Evolutionary conservation across 768 basidiomycete genomes (phyloP), one percentile per base, ranked within the genome.

Genomic region (Gelatoporia subvermispora): DNA sequence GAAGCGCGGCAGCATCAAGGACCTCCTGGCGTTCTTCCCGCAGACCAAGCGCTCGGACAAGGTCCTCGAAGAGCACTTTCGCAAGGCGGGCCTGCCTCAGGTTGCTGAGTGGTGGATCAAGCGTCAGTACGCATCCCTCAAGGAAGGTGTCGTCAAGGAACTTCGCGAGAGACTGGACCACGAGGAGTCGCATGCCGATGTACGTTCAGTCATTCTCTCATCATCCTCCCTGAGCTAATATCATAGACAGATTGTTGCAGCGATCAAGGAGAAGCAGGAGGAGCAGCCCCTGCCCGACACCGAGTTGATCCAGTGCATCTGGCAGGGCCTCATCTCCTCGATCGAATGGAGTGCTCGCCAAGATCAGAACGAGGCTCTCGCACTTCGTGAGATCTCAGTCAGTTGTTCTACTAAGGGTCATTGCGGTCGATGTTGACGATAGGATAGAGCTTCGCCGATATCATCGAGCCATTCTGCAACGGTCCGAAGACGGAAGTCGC

Each of bases 21-120:
- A 98, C 61, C 76, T 96, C 43, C 72, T 89, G 49, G 71, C 76
- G 16, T 93, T 96, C 72, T 94, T 97, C 77, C 93, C 93, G 16
- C 69, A 78, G 8, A 87, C 86, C 67, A 90, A 85, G 65, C 82
- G 90, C 50, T 81, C 85, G 41, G 75, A 76, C 56, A 81, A 84
- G 59, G 65, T 72, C 36, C 75, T 97, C 43, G 91, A 94, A 57
- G 84, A 88, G 7, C 85, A 93, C 64, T 96, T 98, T 77, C 88
- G 79, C 69, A 78, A 81, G 49, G 85, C 82, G 50, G 83, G 81
- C 17, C 72, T 96, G 17, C 69, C 82, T 17, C 81, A 84, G 57
- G 80, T 97, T 37, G 85, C 88, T 2, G 95, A 98, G 15, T 97
- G 92, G 91, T 97, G 88, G 78, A 81, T 82, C 40, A 96, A 94